Conservation (phyloP, 768 basidiomycete genomes). For the Boletus sensibilis region DNA sequence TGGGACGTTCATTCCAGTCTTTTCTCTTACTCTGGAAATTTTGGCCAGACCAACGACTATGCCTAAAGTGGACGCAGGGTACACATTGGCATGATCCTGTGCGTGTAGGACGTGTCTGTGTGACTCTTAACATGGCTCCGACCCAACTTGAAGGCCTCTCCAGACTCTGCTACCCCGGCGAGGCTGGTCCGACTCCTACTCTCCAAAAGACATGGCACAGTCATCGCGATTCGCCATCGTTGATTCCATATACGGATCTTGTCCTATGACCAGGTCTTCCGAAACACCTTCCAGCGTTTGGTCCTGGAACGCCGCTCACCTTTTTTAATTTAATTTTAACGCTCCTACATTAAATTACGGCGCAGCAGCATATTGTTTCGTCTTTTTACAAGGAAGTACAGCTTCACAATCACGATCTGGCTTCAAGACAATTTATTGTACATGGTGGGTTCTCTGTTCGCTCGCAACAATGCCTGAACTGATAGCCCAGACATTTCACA, state of each 20-base stretch:
- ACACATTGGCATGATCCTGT: too few relatives aligned
- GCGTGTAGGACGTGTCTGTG: background rate
- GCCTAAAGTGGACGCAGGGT: too few relatives aligned
- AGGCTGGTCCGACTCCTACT: background rate
- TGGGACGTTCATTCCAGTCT: background rate
- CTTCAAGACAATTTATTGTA: too few relatives aligned
- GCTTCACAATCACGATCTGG: too few relatives aligned
- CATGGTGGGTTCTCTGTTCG: too few relatives aligned
- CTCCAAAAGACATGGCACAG: background rate
- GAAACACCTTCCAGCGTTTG: background rate
- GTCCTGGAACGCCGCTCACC: background rate
- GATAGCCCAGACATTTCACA: too few relatives aligned
- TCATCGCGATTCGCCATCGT: background rate
- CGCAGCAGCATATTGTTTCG: too few relatives aligned
- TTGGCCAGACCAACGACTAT: background rate
- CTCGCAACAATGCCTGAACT: too few relatives aligned
- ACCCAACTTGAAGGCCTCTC: background rate
- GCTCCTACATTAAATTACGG: too few relatives aligned
- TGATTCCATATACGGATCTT: too few relatives aligned
- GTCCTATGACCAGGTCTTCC: background rate
- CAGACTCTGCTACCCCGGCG: background rate
- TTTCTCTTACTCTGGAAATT: background rate
- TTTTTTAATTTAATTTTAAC: too few relatives aligned
- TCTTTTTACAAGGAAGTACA: too few relatives aligned
- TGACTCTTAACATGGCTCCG: background rate